Evolutionary conservation across 2,329 filamentous ascomycete species (phyloP).

Genomic region (Talaromyces pinophilus): DNA sequence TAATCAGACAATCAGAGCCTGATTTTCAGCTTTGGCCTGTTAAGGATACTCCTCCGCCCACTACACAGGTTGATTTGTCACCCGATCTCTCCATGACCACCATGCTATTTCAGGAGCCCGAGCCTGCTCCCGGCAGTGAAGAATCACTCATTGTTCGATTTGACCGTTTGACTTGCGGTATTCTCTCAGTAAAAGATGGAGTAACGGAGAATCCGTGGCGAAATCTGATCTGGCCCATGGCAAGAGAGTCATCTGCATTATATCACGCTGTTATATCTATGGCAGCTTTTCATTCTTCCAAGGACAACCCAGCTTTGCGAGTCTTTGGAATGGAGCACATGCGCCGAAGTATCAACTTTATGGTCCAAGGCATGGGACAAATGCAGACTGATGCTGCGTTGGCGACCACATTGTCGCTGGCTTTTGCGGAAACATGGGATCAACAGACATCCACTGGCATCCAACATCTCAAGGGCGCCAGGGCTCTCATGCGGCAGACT

Average conservation of each 20-base stretch:
- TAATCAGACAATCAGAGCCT: conserved; percentile 47
- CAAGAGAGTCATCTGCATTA: conserved; percentile 63
- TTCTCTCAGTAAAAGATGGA: conserved; percentile 70
- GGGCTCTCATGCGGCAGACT: conserved; percentile 62
- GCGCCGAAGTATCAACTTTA: conserved; percentile 61
- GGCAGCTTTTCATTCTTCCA: conserved; percentile 67
- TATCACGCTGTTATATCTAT: conserved; percentile 69
- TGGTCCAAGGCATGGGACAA: conserved; percentile 61
- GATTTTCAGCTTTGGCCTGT: conserved; percentile 41
- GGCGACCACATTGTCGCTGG: conserved; percentile 68
- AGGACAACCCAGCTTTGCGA: conserved; percentile 58
- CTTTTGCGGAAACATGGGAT: conserved; percentile 72
- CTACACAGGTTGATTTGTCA: neutral
- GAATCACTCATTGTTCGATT: conserved; percentile 66
- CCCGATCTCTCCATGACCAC: conserved; percentile 22
- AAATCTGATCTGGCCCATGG: conserved; percentile 68
- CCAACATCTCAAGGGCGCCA: conserved; percentile 68
- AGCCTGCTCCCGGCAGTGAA: conserved; percentile 49
- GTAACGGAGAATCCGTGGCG: conserved; percentile 71
- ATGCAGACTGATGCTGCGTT: conserved; percentile 67
- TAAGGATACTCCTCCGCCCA: conserved; percentile 26
- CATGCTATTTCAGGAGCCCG: conserved; percentile 49
- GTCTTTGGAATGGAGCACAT: conserved; percentile 69
- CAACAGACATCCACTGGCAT: conserved; percentile 68
- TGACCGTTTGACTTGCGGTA: conserved; percentile 67